Evolutionary conservation across 129 eudicot species (phyloP), one percentile per base, ranked within the genome.

Genomic region (Smallanthus sonchifolius): DNA sequence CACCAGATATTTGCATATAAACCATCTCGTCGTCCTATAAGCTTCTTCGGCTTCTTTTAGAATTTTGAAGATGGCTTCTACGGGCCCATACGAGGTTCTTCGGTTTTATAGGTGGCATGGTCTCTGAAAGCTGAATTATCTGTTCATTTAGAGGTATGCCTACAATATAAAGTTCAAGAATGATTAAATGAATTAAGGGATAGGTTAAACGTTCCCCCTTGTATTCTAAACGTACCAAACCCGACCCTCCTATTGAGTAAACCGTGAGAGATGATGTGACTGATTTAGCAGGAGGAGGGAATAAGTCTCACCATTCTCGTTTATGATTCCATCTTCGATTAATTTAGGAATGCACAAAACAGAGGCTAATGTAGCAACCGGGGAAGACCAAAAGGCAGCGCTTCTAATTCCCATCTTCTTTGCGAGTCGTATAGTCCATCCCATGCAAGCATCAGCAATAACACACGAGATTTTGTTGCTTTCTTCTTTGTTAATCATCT

Each of bases 1-100:
- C n/a, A n/a, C n/a, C n/a, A n/a, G n/a, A n/a, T n/a, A n/a, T 6
- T 63, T 88, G 81, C 95, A 88, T 3, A 88, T 28, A 4, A 85
- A 16, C 73, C 79, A 20, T 24, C 79, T 72, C 14, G 89, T 80
- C 10, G 70, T 16, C 35, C 62, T 70, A 5, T 59, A 48, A 30
- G 66, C 68, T 20, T 52, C 66, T 55, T 44, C 71, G 15, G 32
- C 73, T 20, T 24, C 34, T 4, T 19, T 0, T 5, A 56, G 13
- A 15, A 47, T 2, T 7, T 74, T 36, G 48, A 86, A 86, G 2
- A 73, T 6, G 6, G 4, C 7, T 78, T 55, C 74, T 36, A 8
- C 10, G 3, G 69, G 65, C 20, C 90, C 90, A 88, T 2, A 11
- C 13, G 7, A 88, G 66, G 30, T 80, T 40, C 45, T 35, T 19